A percentile compares a stretch with the other conserved stretches of the same genome.
Conservation (phyloP, 163 green algal species). For the Coccomyxa subellipsoidea region DNA sequence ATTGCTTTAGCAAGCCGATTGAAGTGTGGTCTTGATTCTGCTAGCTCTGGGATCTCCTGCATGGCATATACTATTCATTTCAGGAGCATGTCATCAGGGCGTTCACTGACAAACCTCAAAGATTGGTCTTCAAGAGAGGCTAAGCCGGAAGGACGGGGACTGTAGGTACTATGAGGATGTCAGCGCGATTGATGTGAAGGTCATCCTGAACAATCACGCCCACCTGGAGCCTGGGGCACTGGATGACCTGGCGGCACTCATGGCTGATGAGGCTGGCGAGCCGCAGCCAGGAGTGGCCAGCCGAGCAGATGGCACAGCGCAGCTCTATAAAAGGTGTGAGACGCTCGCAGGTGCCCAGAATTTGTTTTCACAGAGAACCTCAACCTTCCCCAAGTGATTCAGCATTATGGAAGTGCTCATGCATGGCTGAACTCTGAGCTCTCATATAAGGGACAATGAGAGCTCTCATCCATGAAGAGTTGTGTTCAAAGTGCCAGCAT, state of each 20-base stretch:
- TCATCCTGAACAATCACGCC: constrained; percentile 20
- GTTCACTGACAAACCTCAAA: no score
- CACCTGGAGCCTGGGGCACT: constrained; percentile 13
- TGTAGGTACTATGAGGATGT: constrained; percentile 27
- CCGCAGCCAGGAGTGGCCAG: neutral
- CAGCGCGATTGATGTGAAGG: constrained; percentile 10
- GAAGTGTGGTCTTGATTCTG: neutral
- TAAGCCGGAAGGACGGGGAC: neutral
- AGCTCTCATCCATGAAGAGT: no score
- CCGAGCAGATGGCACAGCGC: neutral
- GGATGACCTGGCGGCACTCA: neutral
- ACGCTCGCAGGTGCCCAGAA: neutral
- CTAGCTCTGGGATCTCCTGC: neutral
- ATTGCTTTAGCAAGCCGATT: neutral
- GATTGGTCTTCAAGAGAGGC: neutral
- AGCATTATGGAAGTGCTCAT: neutral
- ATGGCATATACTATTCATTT: neutral
- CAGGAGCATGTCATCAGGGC: neutral
- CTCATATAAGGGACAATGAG: no score
- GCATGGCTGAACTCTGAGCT: neutral
- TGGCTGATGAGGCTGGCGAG: neutral
- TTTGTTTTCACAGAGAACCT: neutral
- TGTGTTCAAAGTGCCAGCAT: no score
- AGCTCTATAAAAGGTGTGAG: neutral
- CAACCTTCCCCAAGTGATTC: neutral